phyloP scores from a whole-genome alignment of 2,329 filamentous ascomycete genomes.

The Apiospora koreana region DNA sequence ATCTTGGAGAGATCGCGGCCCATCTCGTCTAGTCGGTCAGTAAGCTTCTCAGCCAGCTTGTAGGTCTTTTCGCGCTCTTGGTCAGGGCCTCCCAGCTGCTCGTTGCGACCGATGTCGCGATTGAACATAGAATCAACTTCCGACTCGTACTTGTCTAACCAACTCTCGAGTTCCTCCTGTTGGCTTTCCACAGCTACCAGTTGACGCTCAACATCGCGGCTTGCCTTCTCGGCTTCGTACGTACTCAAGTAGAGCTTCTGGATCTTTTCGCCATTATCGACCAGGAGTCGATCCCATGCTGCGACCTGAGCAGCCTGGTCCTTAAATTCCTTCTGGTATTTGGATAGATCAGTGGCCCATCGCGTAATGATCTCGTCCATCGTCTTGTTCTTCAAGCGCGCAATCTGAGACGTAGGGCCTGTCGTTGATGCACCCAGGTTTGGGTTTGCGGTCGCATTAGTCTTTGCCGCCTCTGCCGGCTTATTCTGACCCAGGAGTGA shows the following conservation, averaged over 20 bases:
- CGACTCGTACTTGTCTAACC: conserved; percentile 87
- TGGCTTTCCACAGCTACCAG: conserved; percentile 86
- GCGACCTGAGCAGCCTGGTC: conserved; percentile 85
- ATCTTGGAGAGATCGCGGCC: conserved; percentile 90
- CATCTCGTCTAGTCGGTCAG: conserved; percentile 89
- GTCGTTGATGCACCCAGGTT: conserved; percentile 72
- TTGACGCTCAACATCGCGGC: conserved; percentile 91
- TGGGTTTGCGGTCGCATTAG: conserved; percentile 24
- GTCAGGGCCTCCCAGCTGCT: conserved; percentile 82
- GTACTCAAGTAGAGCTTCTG: conserved; percentile 90
- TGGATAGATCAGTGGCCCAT: conserved; percentile 92
- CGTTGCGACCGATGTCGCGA: conserved; percentile 73
- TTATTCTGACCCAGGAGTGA: conserved; percentile 35
- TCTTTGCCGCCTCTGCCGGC: conserved; percentile 30
- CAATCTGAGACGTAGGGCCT: conserved; percentile 81
- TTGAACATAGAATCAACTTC: conserved; percentile 89
- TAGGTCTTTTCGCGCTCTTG: conserved; percentile 96
- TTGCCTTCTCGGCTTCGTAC: conserved; percentile 90
- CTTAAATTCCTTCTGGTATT: conserved; percentile 97
- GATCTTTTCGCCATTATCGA: conserved; percentile 94
- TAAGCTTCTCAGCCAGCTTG: conserved; percentile 91
- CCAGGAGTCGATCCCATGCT: conserved; percentile 86
- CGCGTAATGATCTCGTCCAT: conserved; percentile 99
- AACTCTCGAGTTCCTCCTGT: conserved; percentile 85
- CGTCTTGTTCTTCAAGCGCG: conserved; percentile 94